phyloP scores from a whole-genome alignment of 164 flowering plant genomes.

The Nymphaea colorata region DNA sequence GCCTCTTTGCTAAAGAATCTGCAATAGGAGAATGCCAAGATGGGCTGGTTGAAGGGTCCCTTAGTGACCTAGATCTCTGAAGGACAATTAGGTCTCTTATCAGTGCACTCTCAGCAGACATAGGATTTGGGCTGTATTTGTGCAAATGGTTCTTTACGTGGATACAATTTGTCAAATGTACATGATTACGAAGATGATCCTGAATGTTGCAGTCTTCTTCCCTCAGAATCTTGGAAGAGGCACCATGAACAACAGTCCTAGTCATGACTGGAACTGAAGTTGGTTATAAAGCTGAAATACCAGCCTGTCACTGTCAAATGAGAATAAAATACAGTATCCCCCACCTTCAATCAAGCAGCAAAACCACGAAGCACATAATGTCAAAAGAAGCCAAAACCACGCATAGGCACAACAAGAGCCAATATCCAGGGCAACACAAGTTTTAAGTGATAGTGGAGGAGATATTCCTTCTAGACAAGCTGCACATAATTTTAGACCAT shows the following conservation, averaged over 20 bases:
- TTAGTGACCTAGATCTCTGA: constrained; percentile 79
- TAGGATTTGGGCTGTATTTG: constrained; percentile 47
- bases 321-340: background rate
- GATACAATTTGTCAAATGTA: constrained; percentile 88
- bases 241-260: constrained; percentile 38
- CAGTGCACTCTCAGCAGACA: constrained; percentile 59
- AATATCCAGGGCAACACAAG: background rate
- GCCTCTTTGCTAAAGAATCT: constrained; percentile 38
- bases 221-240: constrained; percentile 38
- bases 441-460: background rate
- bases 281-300: constrained; percentile 10
- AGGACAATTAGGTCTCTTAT: constrained; percentile 80
- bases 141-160: constrained; percentile 98
- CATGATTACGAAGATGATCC: constrained; percentile 86
- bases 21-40: constrained; percentile 69
- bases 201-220: constrained; percentile 73
- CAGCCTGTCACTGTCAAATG: constrained; percentile 6
- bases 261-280: constrained; percentile 55
- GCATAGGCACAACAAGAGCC: background rate
- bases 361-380: background rate
- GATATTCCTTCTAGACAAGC: background rate
- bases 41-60: constrained; percentile 90
- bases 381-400: background rate
- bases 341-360: background rate
- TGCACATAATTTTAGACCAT: background rate